Base-by-base conservation (phyloP, 1,284 basidiomycete species). In the Coniferiporia weirii region DNA sequence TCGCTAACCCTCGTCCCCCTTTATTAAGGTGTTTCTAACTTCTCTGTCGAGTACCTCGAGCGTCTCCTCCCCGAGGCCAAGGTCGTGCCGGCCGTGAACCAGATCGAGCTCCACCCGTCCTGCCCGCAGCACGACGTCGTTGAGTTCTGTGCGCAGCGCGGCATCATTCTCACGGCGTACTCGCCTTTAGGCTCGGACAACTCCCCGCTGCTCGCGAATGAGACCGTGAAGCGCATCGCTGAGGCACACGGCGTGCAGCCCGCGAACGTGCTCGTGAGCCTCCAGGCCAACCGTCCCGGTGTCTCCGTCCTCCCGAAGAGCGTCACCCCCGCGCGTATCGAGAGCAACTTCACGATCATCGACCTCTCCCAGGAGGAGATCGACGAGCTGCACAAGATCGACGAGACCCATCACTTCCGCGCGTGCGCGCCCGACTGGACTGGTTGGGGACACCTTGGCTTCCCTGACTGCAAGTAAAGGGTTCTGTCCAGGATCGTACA, bases 1-100 rank as follows among this genome's bases (percentile, higher is more conserved):
- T 35, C 15, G 77, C 50, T 54, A 56, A 19, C 12, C 27, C 15
- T 27, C 55, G 9, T 38, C 43, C 38, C 40, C 27, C n/a, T 43
- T 53, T 27, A 5, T 5, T 27, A 27, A 79, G 82, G 86, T 65
- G 82, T 90, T 51, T 88, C 85, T 58, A 90, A 89, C 74, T 81
- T 88, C 66, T 86, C 82, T 19, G 75, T 84, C 54, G 70, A 79
- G 59, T 87, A 76, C 71, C 72, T 90, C 46, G 74, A 82, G 61
- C 75, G 79, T 38, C 75, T 89, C 38, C 74, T 91, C 43, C 76
- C 77, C 62, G 75, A 78, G 43, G 79, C 82, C 55, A 82, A 80
- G 36, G 76, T 90, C 59, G 73, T 86, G 27, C 91, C 91, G n/a
- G 90, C 88, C 1, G 85, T 87, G 36, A 91, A 92, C 72, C 91